Conservation (phyloP, 345 rosid species). For the Gynandropsis gynandra region DNA sequence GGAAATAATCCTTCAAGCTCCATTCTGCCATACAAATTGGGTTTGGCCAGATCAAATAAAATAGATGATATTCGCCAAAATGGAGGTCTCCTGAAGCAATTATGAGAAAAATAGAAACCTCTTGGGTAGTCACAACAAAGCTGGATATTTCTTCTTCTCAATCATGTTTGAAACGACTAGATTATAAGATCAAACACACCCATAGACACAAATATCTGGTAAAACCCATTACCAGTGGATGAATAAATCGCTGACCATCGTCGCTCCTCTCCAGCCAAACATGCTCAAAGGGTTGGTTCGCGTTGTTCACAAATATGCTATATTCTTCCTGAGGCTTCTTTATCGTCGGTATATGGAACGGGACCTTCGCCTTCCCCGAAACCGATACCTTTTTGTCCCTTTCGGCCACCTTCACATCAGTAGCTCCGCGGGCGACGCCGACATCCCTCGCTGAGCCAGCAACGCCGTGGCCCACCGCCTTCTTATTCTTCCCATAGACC, state of each 20-base stretch:
- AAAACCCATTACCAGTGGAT: slow-evolving; percentile 55
- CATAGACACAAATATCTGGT: not conserved
- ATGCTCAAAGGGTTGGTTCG: slow-evolving; percentile 65
- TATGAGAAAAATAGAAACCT: too few relatives aligned
- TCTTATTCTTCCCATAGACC: slow-evolving; percentile 71
- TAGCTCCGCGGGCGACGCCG: slow-evolving; percentile 16
- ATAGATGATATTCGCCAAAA: too few relatives aligned
- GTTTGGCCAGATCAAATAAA: too few relatives aligned
- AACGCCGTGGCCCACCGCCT: slow-evolving; percentile 18
- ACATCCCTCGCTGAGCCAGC: slow-evolving; percentile 15
- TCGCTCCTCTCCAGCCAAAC: slow-evolving; percentile 68
- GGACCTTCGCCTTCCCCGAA: slow-evolving; percentile 46
- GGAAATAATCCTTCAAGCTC: too few relatives aligned
- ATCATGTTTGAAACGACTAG: too few relatives aligned
- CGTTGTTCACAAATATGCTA: slow-evolving; percentile 56
- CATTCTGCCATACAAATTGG: too few relatives aligned
- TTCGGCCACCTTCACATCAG: slow-evolving; percentile 53
- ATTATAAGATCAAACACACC: too few relatives aligned
- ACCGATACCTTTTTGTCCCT: slow-evolving; percentile 31
- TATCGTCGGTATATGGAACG: slow-evolving; percentile 66
- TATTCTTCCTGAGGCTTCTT: slow-evolving; percentile 70
- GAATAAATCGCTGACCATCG: slow-evolving; percentile 53
- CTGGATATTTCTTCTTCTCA: too few relatives aligned
- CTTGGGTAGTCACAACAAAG: too few relatives aligned
- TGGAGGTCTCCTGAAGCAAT: too few relatives aligned